A percentile compares a stretch with the other conserved stretches of the same genome.
Conservation (phyloP, 768 basidiomycete genomes). For the Strobilomyces echinocephalus region DNA sequence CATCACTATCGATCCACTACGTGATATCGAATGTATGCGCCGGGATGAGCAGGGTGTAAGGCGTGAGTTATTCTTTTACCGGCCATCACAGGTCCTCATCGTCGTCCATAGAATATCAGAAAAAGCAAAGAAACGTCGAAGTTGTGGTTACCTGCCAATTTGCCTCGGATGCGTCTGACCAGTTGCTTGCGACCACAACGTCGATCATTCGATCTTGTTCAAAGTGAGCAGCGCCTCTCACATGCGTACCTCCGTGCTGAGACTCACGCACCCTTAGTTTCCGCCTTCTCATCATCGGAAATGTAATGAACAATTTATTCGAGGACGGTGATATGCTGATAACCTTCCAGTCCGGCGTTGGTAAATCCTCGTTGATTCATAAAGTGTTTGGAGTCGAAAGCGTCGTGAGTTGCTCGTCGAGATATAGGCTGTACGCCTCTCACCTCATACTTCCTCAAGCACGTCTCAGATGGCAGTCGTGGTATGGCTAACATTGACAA, state of each 20-base stretch:
- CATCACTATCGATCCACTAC: not conserved
- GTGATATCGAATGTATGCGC: too few species aligned
- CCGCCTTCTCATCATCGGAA: conserved; percentile 14
- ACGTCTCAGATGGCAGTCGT: not conserved
- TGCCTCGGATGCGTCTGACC: not conserved
- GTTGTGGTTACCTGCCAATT: not conserved
- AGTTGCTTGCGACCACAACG: conserved; percentile 8
- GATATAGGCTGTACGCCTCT: not conserved
- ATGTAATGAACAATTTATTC: not conserved
- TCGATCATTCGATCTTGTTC: conserved; percentile 10
- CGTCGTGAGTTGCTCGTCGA: conserved; percentile 4
- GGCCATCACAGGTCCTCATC: not conserved
- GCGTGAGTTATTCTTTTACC: conserved; percentile 2
- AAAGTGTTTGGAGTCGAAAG: conserved; percentile 11
- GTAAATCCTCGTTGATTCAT: not conserved
- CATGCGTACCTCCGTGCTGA: not conserved
- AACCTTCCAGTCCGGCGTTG: not conserved
- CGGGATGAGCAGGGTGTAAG: too few species aligned
- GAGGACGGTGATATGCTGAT: not conserved
- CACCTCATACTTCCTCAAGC: not conserved
- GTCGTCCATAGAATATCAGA: conserved; percentile 4
- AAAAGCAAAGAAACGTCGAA: too few species aligned
- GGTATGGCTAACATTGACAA: not conserved
- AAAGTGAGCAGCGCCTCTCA: not conserved
- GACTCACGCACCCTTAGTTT: conserved; percentile 1